phyloP scores from a whole-genome alignment of 306 rosid species.

The Neltuma alba region DNA sequence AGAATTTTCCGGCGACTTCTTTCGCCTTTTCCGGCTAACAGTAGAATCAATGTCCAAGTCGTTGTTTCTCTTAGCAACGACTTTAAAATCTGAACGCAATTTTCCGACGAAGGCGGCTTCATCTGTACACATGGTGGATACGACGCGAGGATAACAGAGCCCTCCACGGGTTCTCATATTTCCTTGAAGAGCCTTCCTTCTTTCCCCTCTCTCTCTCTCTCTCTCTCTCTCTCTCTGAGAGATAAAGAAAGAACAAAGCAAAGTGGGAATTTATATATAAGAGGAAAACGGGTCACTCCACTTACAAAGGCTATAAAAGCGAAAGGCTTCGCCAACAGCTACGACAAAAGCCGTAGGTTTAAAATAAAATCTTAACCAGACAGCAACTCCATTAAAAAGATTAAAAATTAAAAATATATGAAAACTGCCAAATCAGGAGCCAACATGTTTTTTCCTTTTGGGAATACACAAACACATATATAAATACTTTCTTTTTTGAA shows the following conservation, averaged over 20 bases:
- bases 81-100: background rate
- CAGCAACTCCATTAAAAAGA: background rate
- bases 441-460: background rate
- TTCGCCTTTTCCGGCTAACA: conserved; percentile 48
- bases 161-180: conserved; percentile 74
- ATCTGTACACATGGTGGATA: conserved; percentile 27
- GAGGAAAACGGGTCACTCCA: conserved; percentile 7
- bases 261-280: conserved; percentile 35
- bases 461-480: too few species aligned
- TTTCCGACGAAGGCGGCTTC: background rate
- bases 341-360: conserved; percentile 41
- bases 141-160: conserved; percentile 47
- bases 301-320: background rate
- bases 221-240: conserved; percentile 5
- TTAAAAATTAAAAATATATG: background rate
- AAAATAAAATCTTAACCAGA: background rate
- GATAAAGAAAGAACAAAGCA: conserved; percentile 21
- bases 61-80: conserved; percentile 35
- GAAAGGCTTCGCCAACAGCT: conserved; percentile 17
- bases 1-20: conserved; percentile 23
- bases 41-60: conserved; percentile 27
- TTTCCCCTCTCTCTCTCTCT: background rate
- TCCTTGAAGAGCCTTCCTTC: background rate
- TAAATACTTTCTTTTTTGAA: background rate
- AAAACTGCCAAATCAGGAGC: background rate